Conservation (phyloP, 2,329 filamentous ascomycete species). For the Colletotrichum agaves region DNA sequence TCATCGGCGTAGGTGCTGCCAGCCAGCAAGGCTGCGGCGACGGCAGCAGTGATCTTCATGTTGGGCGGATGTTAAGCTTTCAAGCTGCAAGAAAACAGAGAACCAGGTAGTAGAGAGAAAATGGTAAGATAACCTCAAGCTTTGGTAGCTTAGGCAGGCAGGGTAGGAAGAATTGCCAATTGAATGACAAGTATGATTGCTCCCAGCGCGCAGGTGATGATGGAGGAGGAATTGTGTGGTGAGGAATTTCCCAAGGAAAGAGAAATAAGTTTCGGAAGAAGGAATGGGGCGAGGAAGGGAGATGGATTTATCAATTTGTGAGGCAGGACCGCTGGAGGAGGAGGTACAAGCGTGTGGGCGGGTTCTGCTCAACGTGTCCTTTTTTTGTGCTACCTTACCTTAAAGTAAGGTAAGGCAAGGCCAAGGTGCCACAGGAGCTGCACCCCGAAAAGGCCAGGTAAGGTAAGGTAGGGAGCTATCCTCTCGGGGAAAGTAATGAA, state of each 20-base stretch:
- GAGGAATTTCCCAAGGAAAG: slow-evolving; percentile 35
- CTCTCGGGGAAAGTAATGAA: slow-evolving; percentile 19
- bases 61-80: slow-evolving; percentile 49
- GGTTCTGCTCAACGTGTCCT: slow-evolving; percentile 40
- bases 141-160: slow-evolving; percentile 27
- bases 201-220: slow-evolving; percentile 27
- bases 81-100: not conserved
- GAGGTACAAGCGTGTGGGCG: slow-evolving; percentile 8
- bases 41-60: slow-evolving; percentile 88
- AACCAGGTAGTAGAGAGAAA: not conserved
- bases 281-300: slow-evolving; percentile 34
- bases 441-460: slow-evolving; percentile 26
- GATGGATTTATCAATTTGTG: slow-evolving; percentile 38
- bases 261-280: slow-evolving; percentile 36
- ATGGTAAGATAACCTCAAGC: slow-evolving; percentile 10
- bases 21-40: slow-evolving; percentile 78
- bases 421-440: slow-evolving; percentile 17
- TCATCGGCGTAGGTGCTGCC: slow-evolving; percentile 77
- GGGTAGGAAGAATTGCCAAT: slow-evolving; percentile 28
- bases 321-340: slow-evolving; percentile 18
- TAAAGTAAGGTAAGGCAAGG: no score
- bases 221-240: slow-evolving; percentile 18
- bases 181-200: slow-evolving; percentile 30
- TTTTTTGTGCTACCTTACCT: slow-evolving; percentile 30
- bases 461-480: slow-evolving; percentile 35